Evolutionary conservation across 2,329 filamentous ascomycete genomes (phyloP), one percentile per base, ranked within the genome.

Genomic region (Elsinoe arachidis): DNA sequence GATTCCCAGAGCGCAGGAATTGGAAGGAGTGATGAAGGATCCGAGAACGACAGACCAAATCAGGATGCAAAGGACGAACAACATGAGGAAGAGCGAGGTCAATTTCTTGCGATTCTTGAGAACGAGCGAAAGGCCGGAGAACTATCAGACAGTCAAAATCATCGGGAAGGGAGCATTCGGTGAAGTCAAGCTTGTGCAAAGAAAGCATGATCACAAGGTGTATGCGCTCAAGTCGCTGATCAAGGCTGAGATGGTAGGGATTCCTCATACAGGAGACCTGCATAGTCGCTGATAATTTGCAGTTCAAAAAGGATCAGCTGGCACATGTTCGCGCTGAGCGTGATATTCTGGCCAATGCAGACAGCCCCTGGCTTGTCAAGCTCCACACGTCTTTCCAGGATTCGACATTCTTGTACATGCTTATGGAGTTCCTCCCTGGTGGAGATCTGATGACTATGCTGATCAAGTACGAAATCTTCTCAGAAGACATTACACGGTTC

Each of bases 401-500:
- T 70, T 81, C 82, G 46, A 92, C 93, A 63, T 99, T 96, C 76
- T 78, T 99, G 35, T 99, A 99, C 78, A 93, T 99, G 86, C 80
- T 99, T 61, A 99, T 99, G 93, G 93, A 99, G 74, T 99, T 97
- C 74, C 81, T 99, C 72, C 93, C 93, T 6, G 93, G 93, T 72
- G 93, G 93, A 72, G 93, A 99, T 76, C 74, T 99, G 71, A 99
- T 99, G 93, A 99, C 93, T 2, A 99, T 99, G 93, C 80, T 99
- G 65, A 99, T 99, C 78, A 99, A 97, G 80, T 99, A 99, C 69
- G 93, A 99, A 72, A 96, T 99, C 71, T 99, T 99, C 73, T 95
- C 90, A 0, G 92, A 97, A 72, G 93, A 99, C 65, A 97, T 99
- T 64, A 99, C 93, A 30, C 85, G 93, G 15, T 99, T 99, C 74